Conservation (phyloP, 169 alveolate genomes). For the Cryptosporidium meleagridis region DNA sequence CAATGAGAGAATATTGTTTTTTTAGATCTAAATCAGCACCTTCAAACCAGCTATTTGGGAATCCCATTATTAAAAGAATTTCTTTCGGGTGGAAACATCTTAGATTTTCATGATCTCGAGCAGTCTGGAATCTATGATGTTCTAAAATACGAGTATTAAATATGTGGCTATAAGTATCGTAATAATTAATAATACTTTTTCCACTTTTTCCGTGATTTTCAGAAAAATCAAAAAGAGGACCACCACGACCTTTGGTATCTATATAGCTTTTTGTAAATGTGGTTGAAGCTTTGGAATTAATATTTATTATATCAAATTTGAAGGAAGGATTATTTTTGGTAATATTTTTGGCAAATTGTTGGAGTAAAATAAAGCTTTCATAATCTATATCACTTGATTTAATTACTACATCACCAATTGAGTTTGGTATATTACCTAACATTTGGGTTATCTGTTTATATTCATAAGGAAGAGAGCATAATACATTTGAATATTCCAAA, state of each 20-base stretch:
- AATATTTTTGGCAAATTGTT: conserved; percentile 11
- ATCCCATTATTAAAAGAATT: conserved; percentile 81
- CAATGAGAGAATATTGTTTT: conserved; percentile 79
- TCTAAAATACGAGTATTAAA: conserved; percentile 34
- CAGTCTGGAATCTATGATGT: conserved; percentile 4
- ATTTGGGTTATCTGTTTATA: not conserved
- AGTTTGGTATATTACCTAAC: conserved; percentile 6
- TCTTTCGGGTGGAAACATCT: conserved; percentile 82
- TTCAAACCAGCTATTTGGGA: conserved; percentile 78
- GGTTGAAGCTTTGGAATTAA: conserved; percentile 78
- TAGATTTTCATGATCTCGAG: conserved; percentile 15
- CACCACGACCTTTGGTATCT: conserved; percentile 73
- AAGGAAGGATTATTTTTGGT: conserved; percentile 41
- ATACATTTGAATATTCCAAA: not conserved
- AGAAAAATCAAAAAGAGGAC: conserved; percentile 31
- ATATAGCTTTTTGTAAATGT: conserved; percentile 84
- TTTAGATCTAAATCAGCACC: conserved; percentile 74
- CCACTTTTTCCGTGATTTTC: not conserved
- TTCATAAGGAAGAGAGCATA: conserved; percentile 40
- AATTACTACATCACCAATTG: conserved; percentile 7
- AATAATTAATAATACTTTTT: not conserved
- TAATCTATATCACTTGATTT: not conserved
- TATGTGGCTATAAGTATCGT: conserved; percentile 15
- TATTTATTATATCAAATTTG: conserved; percentile 82
- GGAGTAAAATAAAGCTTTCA: not conserved